Percentiles rank a stretch among this genome's conserved stretches.
Conservation (phyloP, 805 yeast species). For the Dipodascopsis uninucleata region DNA sequence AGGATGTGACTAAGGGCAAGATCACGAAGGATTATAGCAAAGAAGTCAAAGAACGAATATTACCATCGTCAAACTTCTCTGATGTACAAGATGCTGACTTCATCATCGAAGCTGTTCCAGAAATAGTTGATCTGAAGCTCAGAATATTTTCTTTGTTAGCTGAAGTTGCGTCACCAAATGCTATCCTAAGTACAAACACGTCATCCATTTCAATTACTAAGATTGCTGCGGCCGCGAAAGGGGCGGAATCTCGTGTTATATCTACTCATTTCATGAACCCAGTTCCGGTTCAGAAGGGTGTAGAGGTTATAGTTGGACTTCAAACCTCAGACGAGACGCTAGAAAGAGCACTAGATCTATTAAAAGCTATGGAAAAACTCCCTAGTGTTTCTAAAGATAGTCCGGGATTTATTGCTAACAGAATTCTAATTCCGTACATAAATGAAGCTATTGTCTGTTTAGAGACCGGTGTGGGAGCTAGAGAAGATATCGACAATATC, state of each 20-base stretch:
- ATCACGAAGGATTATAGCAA: slow-evolving; percentile 35
- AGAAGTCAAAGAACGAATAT: slow-evolving; percentile 33
- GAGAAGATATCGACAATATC: slow-evolving; percentile 43
- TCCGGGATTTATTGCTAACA: slow-evolving; percentile 46
- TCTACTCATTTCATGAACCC: slow-evolving; percentile 47
- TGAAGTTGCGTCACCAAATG: slow-evolving; percentile 28
- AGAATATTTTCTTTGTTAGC: slow-evolving; percentile 39
- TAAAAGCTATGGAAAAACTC: slow-evolving; percentile 38
- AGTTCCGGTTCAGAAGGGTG: slow-evolving; percentile 45
- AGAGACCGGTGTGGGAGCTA: slow-evolving; percentile 41
- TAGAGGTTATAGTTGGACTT: slow-evolving; percentile 42
- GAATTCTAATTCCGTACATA: slow-evolving; percentile 44
- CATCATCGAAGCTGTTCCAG: slow-evolving; percentile 46
- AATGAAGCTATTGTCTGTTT: slow-evolving; percentile 43
- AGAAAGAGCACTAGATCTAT: slow-evolving; percentile 35
- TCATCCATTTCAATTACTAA: slow-evolving; percentile 44
- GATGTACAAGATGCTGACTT: slow-evolving; percentile 37
- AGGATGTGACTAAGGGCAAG: slow-evolving; percentile 39
- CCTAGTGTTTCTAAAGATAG: slow-evolving; percentile 40
- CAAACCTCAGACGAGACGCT: slow-evolving; percentile 41
- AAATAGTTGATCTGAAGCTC: slow-evolving; percentile 38
- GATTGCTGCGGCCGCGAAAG: slow-evolving; percentile 44
- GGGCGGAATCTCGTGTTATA: slow-evolving; percentile 42
- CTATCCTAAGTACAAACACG: slow-evolving; percentile 43
- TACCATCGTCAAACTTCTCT: slow-evolving; percentile 27